Base-by-base conservation (phyloP, 139 green algal species). In the Monoraphidium neglectum region DNA sequence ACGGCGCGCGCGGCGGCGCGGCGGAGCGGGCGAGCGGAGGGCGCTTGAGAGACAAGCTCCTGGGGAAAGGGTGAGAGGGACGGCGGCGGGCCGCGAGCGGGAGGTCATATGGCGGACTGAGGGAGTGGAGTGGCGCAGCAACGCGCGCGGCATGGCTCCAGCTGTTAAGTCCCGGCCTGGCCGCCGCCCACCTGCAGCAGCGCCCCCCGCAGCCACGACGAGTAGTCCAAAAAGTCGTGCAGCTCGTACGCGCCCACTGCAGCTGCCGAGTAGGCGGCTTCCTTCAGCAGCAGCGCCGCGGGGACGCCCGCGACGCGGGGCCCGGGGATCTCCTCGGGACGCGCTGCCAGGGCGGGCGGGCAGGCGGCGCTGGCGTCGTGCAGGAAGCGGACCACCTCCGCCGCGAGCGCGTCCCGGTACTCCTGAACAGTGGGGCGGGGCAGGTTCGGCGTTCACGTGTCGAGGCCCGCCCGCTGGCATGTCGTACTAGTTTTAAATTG, bases 261-360 rank as follows among this genome's bases (percentile, higher is more conserved):
- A 40, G 91, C 86, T 24, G 94, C 90, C 51, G 90, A 83, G 74
- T 97, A 97, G 23, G 87, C 79, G 1, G 92, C 94, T 64, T 98
- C 94, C 80, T 97, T 97, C 47, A 77, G 54, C 28, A 96, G 78
- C 49, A 92, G 70, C n/a, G 82, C 53, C 2, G 46, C 32, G 0
- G 80, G 84, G 23, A 63, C 54, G 2, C 21, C 40, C 18, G 35
- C 38, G 76, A 57, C 67, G 3, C 66, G 59, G 5, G 64, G 72
- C 51, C 75, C 16, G 12, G 49, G 35, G 43, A 81, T 62, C 35
- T 33, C 43, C 8, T 51, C 43, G 43, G 43, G 43, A 8, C 8
- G 8, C 8, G 43, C 43, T 8, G 43, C 43, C 8, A 12, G 8
- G 43, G 43, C 43, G 43, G 43, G 43, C 43, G 43, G 43, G 43